Percentiles rank a stretch among this genome's conserved stretches.
phyloP scores from a whole-genome alignment of 2,329 filamentous ascomycete genomes.

The Coniochaeta sp. region DNA sequence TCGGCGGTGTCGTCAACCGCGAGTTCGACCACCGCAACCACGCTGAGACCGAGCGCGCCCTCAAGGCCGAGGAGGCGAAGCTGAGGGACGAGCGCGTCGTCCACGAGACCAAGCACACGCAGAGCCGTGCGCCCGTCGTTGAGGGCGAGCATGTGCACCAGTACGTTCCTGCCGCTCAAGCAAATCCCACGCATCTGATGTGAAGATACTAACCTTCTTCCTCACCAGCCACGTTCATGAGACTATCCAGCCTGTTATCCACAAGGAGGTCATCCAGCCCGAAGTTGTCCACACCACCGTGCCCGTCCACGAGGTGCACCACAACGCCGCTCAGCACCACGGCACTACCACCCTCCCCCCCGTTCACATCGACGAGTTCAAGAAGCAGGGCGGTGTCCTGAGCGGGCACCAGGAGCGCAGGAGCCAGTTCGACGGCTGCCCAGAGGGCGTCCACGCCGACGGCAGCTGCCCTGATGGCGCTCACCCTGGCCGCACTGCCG shows the following conservation, averaged over 20 bases:
- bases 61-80: conserved; percentile 44
- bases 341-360: conserved; percentile 54
- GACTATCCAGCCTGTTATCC: conserved; percentile 62
- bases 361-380: conserved; percentile 59
- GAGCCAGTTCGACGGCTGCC: conserved; percentile 56
- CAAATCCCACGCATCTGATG: background rate
- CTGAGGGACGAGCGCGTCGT: conserved; percentile 43
- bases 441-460: conserved; percentile 33
- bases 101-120: conserved; percentile 40
- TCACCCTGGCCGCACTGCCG: background rate
- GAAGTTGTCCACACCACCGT: conserved; percentile 64
- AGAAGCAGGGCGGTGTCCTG: conserved; percentile 43
- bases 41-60: conserved; percentile 32
- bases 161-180: conserved; percentile 3
- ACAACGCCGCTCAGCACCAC: conserved; percentile 60
- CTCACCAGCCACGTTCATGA: conserved; percentile 49
- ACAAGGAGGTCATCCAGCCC: conserved; percentile 63
- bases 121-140: conserved; percentile 38
- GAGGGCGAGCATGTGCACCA: conserved; percentile 59
- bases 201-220: background rate
- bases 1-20: conserved; percentile 52
- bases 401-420: conserved; percentile 43
- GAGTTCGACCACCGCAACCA: conserved; percentile 54
- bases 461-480: conserved; percentile 10
- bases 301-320: conserved; percentile 65